phyloP scores from a whole-genome alignment of 1,139 yeast genomes.

The Yamadazyma blattariae region DNA sequence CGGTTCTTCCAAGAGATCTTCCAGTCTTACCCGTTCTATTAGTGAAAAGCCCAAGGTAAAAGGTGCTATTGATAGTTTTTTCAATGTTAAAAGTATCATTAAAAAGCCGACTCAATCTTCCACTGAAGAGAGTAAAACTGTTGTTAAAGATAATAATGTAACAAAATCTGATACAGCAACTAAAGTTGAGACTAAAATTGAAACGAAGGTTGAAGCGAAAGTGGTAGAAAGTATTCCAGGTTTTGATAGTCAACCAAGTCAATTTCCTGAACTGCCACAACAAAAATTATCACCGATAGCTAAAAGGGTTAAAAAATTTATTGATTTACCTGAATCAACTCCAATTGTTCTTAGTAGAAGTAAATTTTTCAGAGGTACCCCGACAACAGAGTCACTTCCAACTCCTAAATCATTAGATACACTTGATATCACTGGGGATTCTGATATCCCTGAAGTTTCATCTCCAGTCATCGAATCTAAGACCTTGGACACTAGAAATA shows the following conservation, averaged over 20 bases:
- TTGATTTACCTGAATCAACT: slow-evolving; percentile 8
- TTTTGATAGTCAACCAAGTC: not conserved
- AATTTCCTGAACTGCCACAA: not conserved
- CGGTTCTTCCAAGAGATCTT: not conserved
- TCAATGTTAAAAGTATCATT: slow-evolving; percentile 8
- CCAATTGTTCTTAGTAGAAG: slow-evolving; percentile 11
- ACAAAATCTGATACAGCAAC: slow-evolving; percentile 3
- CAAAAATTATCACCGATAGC: slow-evolving; percentile 24
- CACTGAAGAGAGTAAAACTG: too few species aligned
- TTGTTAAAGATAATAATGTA: slow-evolving; percentile 1
- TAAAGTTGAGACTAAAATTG: not conserved
- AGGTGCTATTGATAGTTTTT: slow-evolving; percentile 16
- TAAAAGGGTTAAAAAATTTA: slow-evolving; percentile 21
- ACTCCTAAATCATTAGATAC: slow-evolving; percentile 7
- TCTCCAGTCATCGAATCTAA: slow-evolving; percentile 20
- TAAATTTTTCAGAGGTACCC: slow-evolving; percentile 13
- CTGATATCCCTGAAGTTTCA: slow-evolving; percentile 36
- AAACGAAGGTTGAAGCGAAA: not conserved
- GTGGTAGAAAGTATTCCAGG: not conserved
- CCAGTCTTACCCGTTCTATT: not conserved
- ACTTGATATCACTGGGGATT: slow-evolving; percentile 30
- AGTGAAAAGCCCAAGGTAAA: slow-evolving; percentile 5
- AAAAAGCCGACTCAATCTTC: too few species aligned
- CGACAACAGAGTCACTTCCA: slow-evolving; percentile 3
- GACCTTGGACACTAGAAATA: slow-evolving; percentile 11